Evolutionary conservation across 176 grass and related monocot species (phyloP), one percentile per base, ranked within the genome.

Genomic region (Eremochloa ophiuroides): DNA sequence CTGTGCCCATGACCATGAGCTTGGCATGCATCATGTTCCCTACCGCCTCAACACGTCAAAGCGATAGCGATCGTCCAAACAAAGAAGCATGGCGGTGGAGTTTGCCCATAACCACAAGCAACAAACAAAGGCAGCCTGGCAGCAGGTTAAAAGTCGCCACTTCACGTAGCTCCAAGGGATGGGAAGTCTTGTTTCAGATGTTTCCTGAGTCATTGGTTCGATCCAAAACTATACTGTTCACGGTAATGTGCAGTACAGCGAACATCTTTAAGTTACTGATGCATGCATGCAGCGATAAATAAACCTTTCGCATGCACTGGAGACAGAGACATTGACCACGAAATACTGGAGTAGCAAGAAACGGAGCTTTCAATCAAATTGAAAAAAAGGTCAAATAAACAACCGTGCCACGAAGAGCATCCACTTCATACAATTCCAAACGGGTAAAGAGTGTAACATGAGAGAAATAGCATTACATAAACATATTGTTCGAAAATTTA

Each of bases 1-100:
- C n/a, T n/a, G 51, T 34, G 47, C 33, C 77, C 88, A 88, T 56
- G 61, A 41, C 77, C 88, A 88, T 56, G 61, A 41, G 44, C 14
- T 35, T 28, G 60, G 27, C 27, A 51, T 30, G 34, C n/a, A 53
- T 61, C 65, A 44, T 82, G 64, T 33, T 67, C 80, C 74, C 80
- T 68, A 18, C 79, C 67, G 37, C 58, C 67, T 67, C 67, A 56
- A 59, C 86, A 84, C 86, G 74, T 28, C 80, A 84, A 74, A 40
- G 80, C 22, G 27, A 59, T 73, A 40, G 80, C 22, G 27, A 59
- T 73, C 58, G 27, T 31, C 28, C 5, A 13, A 4, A 2, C 17
- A 25, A 22, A 62, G 53, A 44, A 3, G 28, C 38, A 50, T 48
- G 85, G 62, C 9, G 28, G 11, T 30, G 18, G 61, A 33, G 68